These are phyloP conservation scores for Zygosaccharomyces rouxii DNA, from an alignment of 805 yeast species.

Conservation along the genomic window DNA sequence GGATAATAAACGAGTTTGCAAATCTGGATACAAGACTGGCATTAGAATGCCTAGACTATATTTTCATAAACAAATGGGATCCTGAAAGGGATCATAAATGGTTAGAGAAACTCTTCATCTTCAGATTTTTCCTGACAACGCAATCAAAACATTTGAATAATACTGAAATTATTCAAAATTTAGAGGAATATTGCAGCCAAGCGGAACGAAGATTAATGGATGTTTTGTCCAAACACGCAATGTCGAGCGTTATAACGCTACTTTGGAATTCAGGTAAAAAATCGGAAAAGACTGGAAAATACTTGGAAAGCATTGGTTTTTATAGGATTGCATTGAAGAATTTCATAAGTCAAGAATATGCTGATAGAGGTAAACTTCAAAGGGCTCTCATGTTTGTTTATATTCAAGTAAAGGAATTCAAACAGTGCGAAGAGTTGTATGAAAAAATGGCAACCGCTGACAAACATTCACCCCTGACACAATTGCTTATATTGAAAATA, in stretches of 20 bases:
- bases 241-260: conserved; percentile 35
- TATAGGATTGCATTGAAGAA: conserved; percentile 27
- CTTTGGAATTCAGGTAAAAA: conserved; percentile 40
- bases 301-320: conserved; percentile 25
- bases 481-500: conserved; percentile 33
- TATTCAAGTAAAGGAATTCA: conserved; percentile 22
- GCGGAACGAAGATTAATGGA: conserved; percentile 30
- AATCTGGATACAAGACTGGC: conserved; percentile 26
- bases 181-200: conserved; percentile 24
- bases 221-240: conserved; percentile 28
- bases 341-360: conserved; percentile 25
- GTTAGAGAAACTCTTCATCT: conserved; percentile 30
- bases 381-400: conserved; percentile 35
- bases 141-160: conserved; percentile 22
- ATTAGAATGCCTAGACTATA: conserved; percentile 34
- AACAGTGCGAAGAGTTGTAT: conserved; percentile 22
- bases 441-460: conserved; percentile 25
- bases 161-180: conserved; percentile 20
- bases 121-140: conserved; percentile 26
- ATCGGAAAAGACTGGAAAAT: conserved; percentile 25
- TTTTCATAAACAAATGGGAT: conserved; percentile 34
- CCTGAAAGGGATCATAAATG: conserved; percentile 26
- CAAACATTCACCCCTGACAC: conserved; percentile 29
- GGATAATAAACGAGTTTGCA: conserved; percentile 31
- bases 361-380: conserved; percentile 37